A percentile compares a stretch with the other conserved stretches of the same genome.
Evolutionary conservation across 2,329 filamentous ascomycete genomes (phyloP).

Genomic region (Trichoderma asperellum): DNA sequence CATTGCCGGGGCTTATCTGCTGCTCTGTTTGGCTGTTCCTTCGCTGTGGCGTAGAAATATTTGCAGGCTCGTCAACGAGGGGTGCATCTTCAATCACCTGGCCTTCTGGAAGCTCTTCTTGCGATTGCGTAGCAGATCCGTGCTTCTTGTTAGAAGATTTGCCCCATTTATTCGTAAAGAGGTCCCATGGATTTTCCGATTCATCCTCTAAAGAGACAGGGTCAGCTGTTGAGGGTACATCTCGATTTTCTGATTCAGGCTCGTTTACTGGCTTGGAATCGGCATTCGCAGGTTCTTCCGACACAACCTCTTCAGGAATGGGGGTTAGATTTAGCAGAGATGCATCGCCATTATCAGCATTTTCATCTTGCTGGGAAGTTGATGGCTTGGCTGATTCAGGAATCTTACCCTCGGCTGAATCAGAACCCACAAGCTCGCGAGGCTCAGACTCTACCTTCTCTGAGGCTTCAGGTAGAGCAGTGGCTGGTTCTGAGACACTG

Average conservation of each 20-base stretch:
- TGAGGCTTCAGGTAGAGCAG: not conserved
- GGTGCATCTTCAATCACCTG: constrained; percentile 7
- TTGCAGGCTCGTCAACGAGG: constrained; percentile 4
- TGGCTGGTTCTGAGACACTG: not conserved
- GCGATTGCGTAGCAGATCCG: constrained; percentile 31
- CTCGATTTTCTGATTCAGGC: not conserved
- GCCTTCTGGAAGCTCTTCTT: not conserved
- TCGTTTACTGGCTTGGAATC: not conserved
- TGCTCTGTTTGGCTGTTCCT: constrained; percentile 12
- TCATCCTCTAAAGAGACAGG: not conserved
- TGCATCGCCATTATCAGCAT: not conserved
- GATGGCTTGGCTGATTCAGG: not conserved
- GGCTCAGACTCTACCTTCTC: not conserved
- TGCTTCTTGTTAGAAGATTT: constrained; percentile 44
- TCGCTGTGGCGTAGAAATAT: constrained; percentile 10
- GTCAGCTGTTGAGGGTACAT: not conserved
- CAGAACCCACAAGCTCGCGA: not conserved
- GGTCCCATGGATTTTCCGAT: constrained; percentile 29
- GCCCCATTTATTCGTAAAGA: constrained; percentile 20
- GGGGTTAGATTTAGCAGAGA: not conserved
- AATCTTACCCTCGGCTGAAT: not conserved
- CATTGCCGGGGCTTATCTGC: not conserved
- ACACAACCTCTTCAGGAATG: constrained; percentile 1
- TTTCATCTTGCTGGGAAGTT: not conserved
- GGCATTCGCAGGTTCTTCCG: not conserved